Evolutionary conservation across 805 yeast genomes (phyloP).

Genomic region (Candida ortonii): DNA sequence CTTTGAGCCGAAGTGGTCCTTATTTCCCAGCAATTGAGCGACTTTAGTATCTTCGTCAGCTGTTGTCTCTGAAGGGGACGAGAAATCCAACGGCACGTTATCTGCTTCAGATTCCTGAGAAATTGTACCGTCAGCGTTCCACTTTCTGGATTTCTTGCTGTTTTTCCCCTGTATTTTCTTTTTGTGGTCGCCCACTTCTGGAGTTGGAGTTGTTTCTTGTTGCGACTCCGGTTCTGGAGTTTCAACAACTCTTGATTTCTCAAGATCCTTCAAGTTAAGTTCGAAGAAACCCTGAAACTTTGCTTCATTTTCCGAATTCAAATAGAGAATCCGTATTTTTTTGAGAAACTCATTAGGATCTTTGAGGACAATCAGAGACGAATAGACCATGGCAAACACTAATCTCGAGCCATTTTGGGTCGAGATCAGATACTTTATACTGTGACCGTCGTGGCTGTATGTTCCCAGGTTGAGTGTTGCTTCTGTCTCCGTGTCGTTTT

Average conservation of each 20-base stretch:
- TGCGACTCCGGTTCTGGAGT: constrained; percentile 7
- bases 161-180: constrained; percentile 13
- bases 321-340: constrained; percentile 22
- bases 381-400: constrained; percentile 42
- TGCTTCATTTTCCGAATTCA: constrained; percentile 26
- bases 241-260: constrained; percentile 17
- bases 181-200: constrained; percentile 9
- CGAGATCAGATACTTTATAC: constrained; percentile 42
- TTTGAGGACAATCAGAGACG: constrained; percentile 34
- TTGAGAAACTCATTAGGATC: constrained; percentile 30
- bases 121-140: constrained; percentile 63
- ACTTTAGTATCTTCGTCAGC: constrained; percentile 25
- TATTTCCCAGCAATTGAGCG: constrained; percentile 37
- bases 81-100: constrained; percentile 52
- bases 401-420: constrained; percentile 36
- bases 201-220: constrained; percentile 2
- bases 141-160: constrained; percentile 51
- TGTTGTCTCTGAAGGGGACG: constrained; percentile 30
- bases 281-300: constrained; percentile 40
- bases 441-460: constrained; percentile 38
- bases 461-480: constrained; percentile 26
- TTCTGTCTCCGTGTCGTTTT: constrained; percentile 22
- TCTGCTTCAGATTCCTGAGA: constrained; percentile 42
- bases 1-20: constrained; percentile 39
- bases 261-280: constrained; percentile 34